Evolutionary conservation across 163 green algal species (phyloP), one percentile per base, ranked within the genome.

Genomic region (Trebouxiophyceae sp.): DNA sequence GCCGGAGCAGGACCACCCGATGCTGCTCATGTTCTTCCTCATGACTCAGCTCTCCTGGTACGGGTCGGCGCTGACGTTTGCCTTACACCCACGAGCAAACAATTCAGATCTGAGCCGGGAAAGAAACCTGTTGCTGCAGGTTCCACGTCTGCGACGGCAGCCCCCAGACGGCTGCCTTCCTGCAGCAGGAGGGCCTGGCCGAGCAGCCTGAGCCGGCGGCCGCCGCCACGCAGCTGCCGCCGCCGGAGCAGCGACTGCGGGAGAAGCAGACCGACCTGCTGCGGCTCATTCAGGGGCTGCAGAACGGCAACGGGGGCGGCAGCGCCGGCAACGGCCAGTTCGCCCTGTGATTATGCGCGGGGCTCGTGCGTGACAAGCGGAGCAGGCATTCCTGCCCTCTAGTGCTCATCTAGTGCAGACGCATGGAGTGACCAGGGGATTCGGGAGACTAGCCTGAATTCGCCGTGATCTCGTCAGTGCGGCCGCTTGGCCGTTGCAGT

Each of bases 11-110:
- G 78, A 86, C 54, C 61, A 63, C 22, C 76, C 73, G 0, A 55
- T 84, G 76, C 72, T 87, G 26, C 6, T 47, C 29, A 58, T 83
- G 60, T 65, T 83, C 50, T 23, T 45, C 0, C 34, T 83, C 24
- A 75, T 57, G 28, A 67, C 63, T 32, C 61, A 69, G 29, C 39
- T 82, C 44, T 69, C 56, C 7, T 83, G 77, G 77, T 73, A 45
- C 32, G 66, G n/a, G 22, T 29, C 55, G 8, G 8, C 3, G 1
- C 55, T 60, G 16, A n/a, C 27, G 8, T 29, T 33, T 26, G 3
- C 31, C 12, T 45, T 5, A 27, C 26, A 39, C 22, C 4, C 22
- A 33, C 20, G 30, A 58, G 30, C 3, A 22, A 58, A 19, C 6
- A 24, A 4, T 50, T 59, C 24, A 45, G n/a, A 28, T 58, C 50